Base-by-base conservation (phyloP, 2,329 filamentous ascomycete species). In the Penicillium corylophilum region DNA sequence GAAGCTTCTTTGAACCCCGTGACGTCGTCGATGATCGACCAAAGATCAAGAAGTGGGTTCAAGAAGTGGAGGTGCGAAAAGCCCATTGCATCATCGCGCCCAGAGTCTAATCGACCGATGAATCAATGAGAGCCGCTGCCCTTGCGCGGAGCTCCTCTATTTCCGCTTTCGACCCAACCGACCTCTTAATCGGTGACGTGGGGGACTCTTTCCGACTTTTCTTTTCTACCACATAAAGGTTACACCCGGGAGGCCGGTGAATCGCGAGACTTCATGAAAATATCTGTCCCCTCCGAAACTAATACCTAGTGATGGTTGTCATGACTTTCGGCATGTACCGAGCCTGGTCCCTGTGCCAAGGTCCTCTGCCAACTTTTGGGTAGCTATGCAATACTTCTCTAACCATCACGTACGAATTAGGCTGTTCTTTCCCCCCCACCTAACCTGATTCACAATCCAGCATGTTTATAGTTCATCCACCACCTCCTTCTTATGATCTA, bases 1-100 rank as follows among this genome's bases (percentile, higher is more conserved):
- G 63, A 66, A 60, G 62, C 55, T 66, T 64, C 53, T 48, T 50
- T 46, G 48, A 46, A 46, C 51, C 55, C 54, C 51, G 62, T 70
- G 67, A 69, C 66, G 66, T 69, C 63, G 65, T 65, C 60, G 57
- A 54, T 49, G 58, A 53, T 38, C 35, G 35, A 18, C 35, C 35
- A 22, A 38, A 38, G 35, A 16, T 38, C 35, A 38, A 5, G 12
- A 38, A 38, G 35, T 38, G 35, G 35, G 18, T 20, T 20, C 18
- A 20, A 22, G 5, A 28, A 28, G 35, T 38, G 56, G 46, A 24
- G 13, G 23, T 40, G 39, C 35, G 36, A 7, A 24, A 31, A 42
- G 44, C 48, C 40, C 50, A 63, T 63, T 63, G 59, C 60, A 63
- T 63, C 60, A 63, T 63, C 53, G 31, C n/a, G 29, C 2, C 33